phyloP scores from a whole-genome alignment of 257 asterid genomes.

The Gynochthodes officinalis region DNA sequence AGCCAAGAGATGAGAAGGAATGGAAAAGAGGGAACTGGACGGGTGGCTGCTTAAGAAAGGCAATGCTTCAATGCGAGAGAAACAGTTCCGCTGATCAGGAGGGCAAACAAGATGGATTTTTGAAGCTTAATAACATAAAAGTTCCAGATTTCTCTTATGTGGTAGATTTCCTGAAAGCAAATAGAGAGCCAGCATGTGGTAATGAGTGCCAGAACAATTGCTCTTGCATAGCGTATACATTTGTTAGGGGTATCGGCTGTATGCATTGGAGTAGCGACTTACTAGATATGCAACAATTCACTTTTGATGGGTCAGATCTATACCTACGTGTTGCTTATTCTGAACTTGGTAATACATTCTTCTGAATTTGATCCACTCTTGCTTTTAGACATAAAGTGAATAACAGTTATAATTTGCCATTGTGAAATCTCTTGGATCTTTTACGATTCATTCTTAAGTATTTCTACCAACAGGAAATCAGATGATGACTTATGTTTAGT shows the following conservation, averaged over 20 bases:
- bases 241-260: constrained; percentile 39
- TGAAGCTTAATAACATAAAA: constrained; percentile 27
- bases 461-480: no score
- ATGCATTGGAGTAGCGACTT: constrained; percentile 44
- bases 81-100: constrained; percentile 19
- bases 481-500: background rate
- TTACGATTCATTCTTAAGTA: background rate
- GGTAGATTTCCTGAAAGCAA: constrained; percentile 16
- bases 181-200: no score
- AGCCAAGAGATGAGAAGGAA: constrained; percentile 27
- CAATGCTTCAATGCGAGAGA: constrained; percentile 26
- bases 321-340: constrained; percentile 44
- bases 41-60: constrained; percentile 41
- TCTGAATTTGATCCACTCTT: background rate
- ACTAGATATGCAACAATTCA: constrained; percentile 43
- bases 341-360: constrained; percentile 37
- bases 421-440: background rate
- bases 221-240: constrained; percentile 6
- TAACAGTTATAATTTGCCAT: background rate
- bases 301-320: constrained; percentile 38
- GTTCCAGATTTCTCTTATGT: constrained; percentile 40
- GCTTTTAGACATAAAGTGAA: background rate
- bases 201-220: constrained; percentile 38
- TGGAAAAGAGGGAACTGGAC: constrained; percentile 46
- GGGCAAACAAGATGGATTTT: constrained; percentile 32